Evolutionary conservation across 208 protist genomes (phyloP).

Genomic region (Leishmania mexicana): DNA sequence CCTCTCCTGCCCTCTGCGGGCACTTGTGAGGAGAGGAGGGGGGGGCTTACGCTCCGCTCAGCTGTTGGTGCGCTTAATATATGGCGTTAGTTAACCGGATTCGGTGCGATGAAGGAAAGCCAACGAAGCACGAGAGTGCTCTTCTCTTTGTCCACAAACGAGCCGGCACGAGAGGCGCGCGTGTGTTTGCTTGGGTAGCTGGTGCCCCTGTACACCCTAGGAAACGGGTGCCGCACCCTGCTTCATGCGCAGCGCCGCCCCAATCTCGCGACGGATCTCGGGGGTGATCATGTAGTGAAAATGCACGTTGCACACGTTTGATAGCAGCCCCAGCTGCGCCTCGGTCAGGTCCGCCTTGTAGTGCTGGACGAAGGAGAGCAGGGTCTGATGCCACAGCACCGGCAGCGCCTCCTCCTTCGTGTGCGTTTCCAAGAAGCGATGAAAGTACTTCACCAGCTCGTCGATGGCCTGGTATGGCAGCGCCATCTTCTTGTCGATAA

Average conservation of each 20-base stretch:
- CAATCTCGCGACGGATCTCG: conserved; percentile 83
- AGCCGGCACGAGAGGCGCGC: not conserved
- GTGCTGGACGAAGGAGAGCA: conserved; percentile 94
- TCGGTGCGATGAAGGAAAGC: not conserved
- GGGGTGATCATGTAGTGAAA: conserved; percentile 92
- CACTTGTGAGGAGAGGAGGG: not conserved
- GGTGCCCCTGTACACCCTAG: not conserved
- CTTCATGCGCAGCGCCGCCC: conserved; percentile 45
- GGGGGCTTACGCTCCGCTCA: not conserved
- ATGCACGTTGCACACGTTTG: conserved; percentile 76
- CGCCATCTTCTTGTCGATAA: conserved; percentile 99
- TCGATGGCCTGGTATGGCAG: conserved; percentile 97
- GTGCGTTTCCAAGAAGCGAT: conserved; percentile 87
- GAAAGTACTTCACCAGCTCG: conserved; percentile 95
- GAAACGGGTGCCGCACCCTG: conserved; percentile 6
- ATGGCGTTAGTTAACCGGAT: conserved; percentile 15
- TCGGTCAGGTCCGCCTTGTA: conserved; percentile 87
- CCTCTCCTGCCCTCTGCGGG: not conserved
- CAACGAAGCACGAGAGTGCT: not conserved
- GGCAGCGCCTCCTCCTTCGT: conserved; percentile 87
- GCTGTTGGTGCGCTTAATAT: not conserved
- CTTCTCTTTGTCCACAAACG: not conserved
- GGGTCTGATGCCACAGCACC: conserved; percentile 97
- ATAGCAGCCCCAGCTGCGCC: conserved; percentile 73
- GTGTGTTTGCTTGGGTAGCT: not conserved